Conservation (phyloP, 176 grass and related monocot species). For the Cenchrus americanus region DNA sequence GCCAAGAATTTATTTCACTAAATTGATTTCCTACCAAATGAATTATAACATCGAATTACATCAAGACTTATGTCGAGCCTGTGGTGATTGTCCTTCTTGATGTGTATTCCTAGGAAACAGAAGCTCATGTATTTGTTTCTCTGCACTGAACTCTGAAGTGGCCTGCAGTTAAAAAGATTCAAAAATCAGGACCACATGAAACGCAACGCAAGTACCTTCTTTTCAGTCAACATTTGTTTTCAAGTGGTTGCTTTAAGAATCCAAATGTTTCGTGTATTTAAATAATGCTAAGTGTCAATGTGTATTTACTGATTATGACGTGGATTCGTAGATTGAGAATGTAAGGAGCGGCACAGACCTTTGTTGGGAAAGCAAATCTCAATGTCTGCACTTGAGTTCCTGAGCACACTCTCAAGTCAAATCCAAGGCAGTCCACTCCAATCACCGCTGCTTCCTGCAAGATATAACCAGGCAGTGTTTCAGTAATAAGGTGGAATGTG, state of each 20-base stretch:
- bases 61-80: conserved; percentile 65
- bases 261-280: not conserved
- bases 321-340: not conserved
- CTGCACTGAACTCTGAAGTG: conserved; percentile 77
- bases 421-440: conserved; percentile 84
- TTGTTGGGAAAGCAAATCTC: conserved; percentile 78
- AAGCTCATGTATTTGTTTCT: conserved; percentile 82
- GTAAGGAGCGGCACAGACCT: conserved; percentile 37
- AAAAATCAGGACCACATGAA: conserved; percentile 20
- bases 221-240: not conserved
- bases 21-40: conserved; percentile 26
- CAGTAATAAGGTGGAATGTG: not conserved
- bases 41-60: conserved; percentile 31
- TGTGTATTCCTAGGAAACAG: conserved; percentile 67
- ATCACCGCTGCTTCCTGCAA: conserved; percentile 78
- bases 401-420: conserved; percentile 89
- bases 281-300: not conserved
- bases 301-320: not conserved
- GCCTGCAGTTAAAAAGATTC: conserved; percentile 52
- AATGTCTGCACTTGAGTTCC: conserved; percentile 83
- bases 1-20: conserved; percentile 26
- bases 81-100: conserved; percentile 62
- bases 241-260: not conserved
- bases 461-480: conserved; percentile 7
- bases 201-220: conserved; percentile 1